Evolutionary conservation across 2,329 filamentous ascomycete genomes (phyloP).

Genomic region (Alternaria tenuissima): DNA sequence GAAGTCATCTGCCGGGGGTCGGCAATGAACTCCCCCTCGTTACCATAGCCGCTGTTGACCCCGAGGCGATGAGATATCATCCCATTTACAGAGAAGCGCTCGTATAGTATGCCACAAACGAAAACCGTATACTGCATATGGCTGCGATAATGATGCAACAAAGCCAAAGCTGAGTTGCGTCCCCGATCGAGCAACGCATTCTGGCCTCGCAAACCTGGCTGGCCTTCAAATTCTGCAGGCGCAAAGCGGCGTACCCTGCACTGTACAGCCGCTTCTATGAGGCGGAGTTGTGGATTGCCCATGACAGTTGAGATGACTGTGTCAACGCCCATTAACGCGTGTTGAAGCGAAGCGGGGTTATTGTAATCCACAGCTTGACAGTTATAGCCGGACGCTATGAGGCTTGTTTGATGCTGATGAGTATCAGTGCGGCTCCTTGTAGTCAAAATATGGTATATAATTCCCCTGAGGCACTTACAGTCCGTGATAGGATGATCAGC

Average conservation of each 20-base stretch:
- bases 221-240: slow-evolving; percentile 78
- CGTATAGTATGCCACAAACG: slow-evolving; percentile 78
- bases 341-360: slow-evolving; percentile 65
- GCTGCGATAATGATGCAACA: slow-evolving; percentile 64
- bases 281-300: slow-evolving; percentile 70
- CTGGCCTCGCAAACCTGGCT: slow-evolving; percentile 62
- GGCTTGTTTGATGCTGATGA: slow-evolving; percentile 62
- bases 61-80: slow-evolving; percentile 69
- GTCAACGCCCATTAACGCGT: slow-evolving; percentile 74
- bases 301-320: slow-evolving; percentile 78
- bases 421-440: slow-evolving; percentile 17
- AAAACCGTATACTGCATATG: slow-evolving; percentile 74
- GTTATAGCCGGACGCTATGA: slow-evolving; percentile 67
- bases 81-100: slow-evolving; percentile 74
- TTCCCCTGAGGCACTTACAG: slow-evolving; percentile 54
- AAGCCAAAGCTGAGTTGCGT: slow-evolving; percentile 64
- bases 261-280: slow-evolving; percentile 74
- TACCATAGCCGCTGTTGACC: slow-evolving; percentile 60
- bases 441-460: not conserved
- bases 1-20: slow-evolving; percentile 66
- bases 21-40: slow-evolving; percentile 71
- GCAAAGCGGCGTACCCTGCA: slow-evolving; percentile 74
- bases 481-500: slow-evolving; percentile 74
- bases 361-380: slow-evolving; percentile 74
- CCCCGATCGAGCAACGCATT: slow-evolving; percentile 70